Evolutionary conservation across 805 yeast species (phyloP), one percentile per base, ranked within the genome.

Genomic region (Kodamaea leandrae): DNA sequence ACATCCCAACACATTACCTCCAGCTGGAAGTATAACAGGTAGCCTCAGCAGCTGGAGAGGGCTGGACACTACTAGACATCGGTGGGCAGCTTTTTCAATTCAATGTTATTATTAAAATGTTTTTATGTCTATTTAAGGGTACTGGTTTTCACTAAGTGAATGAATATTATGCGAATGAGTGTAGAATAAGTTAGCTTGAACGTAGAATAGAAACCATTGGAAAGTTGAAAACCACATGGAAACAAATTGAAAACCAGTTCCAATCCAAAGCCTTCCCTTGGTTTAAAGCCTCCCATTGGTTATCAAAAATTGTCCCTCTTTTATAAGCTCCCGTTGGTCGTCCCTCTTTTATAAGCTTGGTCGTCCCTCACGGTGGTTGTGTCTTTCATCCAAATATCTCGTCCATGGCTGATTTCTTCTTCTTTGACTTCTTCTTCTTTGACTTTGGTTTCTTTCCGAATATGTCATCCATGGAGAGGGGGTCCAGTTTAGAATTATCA

Each of bases 371-470:
- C n/a, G n/a, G n/a, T n/a, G n/a, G 9, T 21, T 21, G 24, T 21
- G 9, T 9, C 17, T 27, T 14, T 36, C 41, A 78, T 1, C 87
- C 88, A 61, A 86, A 86, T 12, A 86, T 86, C 51, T 79, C 86
- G 59, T 85, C 93, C 41, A 86, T 86, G 8, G 80, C 43, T 38
- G 41, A 37, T 33, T 36, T 37, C 39, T 41, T 21, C 32, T 24
- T 18, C 38, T 38, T 35, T 29, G 51, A 56, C 39, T 50, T 52
- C 35, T 36, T 41, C 14, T 23, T 19, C 41, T 37, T 32, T n/a
- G 45, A 41, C 28, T 38, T n/a, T n/a, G n/a, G n/a, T n/a, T n/a
- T n/a, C n/a, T n/a, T 42, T 20, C 46, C 48, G 33, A 45, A 44
- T 12, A 47, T 41, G 13, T 46, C 47, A 14, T 44, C 38, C 14